phyloP scores from a whole-genome alignment of 306 rosid genomes.

The Nissolia schottii region DNA sequence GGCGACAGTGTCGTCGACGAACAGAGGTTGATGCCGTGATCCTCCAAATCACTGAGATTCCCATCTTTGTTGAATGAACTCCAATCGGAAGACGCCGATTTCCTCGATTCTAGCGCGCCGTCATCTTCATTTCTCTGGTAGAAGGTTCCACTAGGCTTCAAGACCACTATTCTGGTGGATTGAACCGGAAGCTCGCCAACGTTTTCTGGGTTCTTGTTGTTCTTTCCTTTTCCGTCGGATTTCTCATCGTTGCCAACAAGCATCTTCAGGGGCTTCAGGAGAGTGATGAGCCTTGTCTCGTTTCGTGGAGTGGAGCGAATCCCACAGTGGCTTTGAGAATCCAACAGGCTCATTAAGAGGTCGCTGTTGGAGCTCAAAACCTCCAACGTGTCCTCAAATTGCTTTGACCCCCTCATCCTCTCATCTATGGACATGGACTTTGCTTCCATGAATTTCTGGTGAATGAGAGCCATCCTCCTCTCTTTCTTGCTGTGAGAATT shows the following conservation, averaged over 20 bases:
- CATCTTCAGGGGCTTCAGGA: slow-evolving; percentile 82
- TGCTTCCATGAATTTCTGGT: slow-evolving; percentile 67
- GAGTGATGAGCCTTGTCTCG: slow-evolving; percentile 71
- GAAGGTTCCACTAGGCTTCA: slow-evolving; percentile 72
- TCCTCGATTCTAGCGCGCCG: slow-evolving; percentile 47
- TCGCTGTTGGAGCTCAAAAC: slow-evolving; percentile 80
- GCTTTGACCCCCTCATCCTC: slow-evolving; percentile 60
- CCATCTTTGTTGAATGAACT: slow-evolving; percentile 64
- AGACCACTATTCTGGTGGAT: slow-evolving; percentile 79
- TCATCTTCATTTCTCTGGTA: slow-evolving; percentile 43
- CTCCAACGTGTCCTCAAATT: slow-evolving; percentile 75
- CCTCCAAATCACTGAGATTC: slow-evolving; percentile 70
- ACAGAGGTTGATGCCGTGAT: slow-evolving; percentile 49
- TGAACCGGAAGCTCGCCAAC: slow-evolving; percentile 49
- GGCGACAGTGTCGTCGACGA: slow-evolving; percentile 78
- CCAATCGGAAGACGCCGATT: slow-evolving; percentile 71
- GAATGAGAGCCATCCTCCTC: slow-evolving; percentile 73
- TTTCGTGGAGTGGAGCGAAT: slow-evolving; percentile 43
- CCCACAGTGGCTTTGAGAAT: slow-evolving; percentile 58
- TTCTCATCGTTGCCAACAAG: slow-evolving; percentile 47
- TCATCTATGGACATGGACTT: slow-evolving; percentile 64
- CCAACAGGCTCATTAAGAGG: slow-evolving; percentile 59
- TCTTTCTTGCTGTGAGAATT: no score
- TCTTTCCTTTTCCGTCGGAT: slow-evolving; percentile 36
- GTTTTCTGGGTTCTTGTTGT: slow-evolving; percentile 40